Percentiles rank a stretch among this genome's conserved stretches.
These are phyloP conservation scores for Albifimbria verrucaria DNA, from an alignment of 2,329 filamentous ascomycete species.

Conservation along the genomic window DNA sequence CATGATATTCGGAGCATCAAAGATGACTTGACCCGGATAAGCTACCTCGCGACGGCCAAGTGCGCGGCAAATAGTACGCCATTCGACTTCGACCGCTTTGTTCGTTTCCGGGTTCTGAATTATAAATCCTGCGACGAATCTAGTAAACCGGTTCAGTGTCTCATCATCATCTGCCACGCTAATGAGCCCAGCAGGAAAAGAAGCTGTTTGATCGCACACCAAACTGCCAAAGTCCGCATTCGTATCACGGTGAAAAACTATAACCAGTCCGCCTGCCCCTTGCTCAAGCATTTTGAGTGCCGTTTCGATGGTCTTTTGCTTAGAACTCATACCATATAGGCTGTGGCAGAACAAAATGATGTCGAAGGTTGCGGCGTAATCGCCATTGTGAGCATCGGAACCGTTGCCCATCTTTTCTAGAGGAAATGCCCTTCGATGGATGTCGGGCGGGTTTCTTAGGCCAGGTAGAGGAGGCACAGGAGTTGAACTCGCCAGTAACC, in stretches of 20 bases:
- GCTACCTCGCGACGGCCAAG: constrained; percentile 37
- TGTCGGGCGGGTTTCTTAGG: constrained; percentile 34
- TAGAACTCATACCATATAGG: constrained; percentile 57
- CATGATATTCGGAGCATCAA: constrained; percentile 50
- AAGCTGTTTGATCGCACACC: constrained; percentile 42
- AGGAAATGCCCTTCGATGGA: constrained; percentile 37
- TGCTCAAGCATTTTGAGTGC: constrained; percentile 45
- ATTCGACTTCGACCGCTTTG: constrained; percentile 31
- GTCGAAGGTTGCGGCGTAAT: constrained; percentile 41
- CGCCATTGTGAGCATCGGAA: constrained; percentile 10
- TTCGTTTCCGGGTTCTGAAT: constrained; percentile 27
- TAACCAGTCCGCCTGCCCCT: constrained; percentile 39
- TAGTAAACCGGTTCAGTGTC: constrained; percentile 46
- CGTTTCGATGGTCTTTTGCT: constrained; percentile 39
- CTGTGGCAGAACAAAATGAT: constrained; percentile 61
- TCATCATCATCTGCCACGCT: constrained; percentile 41
- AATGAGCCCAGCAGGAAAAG: constrained; percentile 42
- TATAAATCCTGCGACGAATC: constrained; percentile 47
- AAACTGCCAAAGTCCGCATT: constrained; percentile 43
- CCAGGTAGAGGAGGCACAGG: no score
- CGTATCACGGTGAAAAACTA: constrained; percentile 53
- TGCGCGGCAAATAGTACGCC: constrained; percentile 51
- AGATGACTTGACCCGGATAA: constrained; percentile 37
- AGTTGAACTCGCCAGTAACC: no score
- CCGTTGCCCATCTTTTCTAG: constrained; percentile 17